Base-by-base conservation (phyloP, 495 filamentous ascomycete species). In the Penicillium crystallinum region DNA sequence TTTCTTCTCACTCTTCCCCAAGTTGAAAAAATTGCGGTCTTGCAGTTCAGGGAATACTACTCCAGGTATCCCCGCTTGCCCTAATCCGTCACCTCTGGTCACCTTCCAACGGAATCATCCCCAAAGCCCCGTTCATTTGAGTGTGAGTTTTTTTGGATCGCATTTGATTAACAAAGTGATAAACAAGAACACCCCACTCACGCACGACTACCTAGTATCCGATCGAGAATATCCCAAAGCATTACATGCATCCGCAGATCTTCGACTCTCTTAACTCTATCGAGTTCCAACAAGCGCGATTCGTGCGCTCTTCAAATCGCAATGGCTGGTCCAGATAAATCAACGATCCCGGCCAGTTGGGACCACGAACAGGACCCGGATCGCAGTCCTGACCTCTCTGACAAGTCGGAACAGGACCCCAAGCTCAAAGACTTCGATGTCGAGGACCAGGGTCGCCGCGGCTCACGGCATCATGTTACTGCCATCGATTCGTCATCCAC, bases 201-300 rank as follows among this genome's bases (percentile, higher is more conserved):
- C 36, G 15, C 47, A 4, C 4, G 6, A 33, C 50, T 12, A 2
- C 37, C 12, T 17, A 52, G 29, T 33, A 40, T 12, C 17, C 6
- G 11, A 44, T 37, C 21, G 8, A 31, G 9, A 7, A 15, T 22
- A 35, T 38, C 41, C 19, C 25, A 29, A 38, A 56, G 54, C 44
- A 58, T 57, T 66, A 68, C 63, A 77, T 77, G 73, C 65, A 71
- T 71, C 39, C 58, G 53, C 63, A 64, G 58, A 60, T 54, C 46
- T 46, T 46, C 44, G 55, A 56, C 49, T 52, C 55, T 49, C 57
- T 62, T 48, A 50, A 62, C 58, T 69, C 67, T 46, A 52, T 59
- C 61, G 53, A 62, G 46, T 64, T 66, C 46, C 67, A 65, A 45
- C 66, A 67, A 57, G 60, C 62, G 63, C 66, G 68, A 63, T 60